Evolutionary conservation across 139 green algal genomes (phyloP).

Genomic region (Yamagishiella unicocca): DNA sequence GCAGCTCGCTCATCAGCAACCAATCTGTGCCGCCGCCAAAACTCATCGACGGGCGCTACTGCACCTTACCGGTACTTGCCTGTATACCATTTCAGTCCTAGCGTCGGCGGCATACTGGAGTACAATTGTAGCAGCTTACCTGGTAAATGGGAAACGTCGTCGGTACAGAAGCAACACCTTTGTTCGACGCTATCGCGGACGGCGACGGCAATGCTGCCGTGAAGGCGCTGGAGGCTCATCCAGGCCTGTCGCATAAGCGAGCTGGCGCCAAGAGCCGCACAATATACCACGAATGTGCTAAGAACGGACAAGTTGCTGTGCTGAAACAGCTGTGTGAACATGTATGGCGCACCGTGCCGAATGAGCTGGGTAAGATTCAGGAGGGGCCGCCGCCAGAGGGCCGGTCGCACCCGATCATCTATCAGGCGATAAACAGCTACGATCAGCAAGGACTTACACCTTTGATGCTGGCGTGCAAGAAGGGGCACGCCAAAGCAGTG

Average conservation of each 20-base stretch:
- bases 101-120: too few relatives aligned
- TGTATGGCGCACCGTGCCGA: neutral
- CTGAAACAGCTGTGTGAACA: neutral
- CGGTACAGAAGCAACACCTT: neutral
- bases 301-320: neutral
- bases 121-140: too few relatives aligned
- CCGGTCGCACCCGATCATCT: neutral
- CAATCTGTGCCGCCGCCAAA: too few relatives aligned
- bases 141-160: neutral
- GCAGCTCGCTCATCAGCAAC: too few relatives aligned
- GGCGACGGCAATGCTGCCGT: neutral
- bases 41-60: too few relatives aligned
- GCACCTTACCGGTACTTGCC: too few relatives aligned
- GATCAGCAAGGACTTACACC: constrained; percentile 5
- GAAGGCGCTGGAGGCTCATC: neutral
- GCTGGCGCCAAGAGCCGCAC: neutral
- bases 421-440: neutral
- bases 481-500: neutral
- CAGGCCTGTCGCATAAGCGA: neutral
- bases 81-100: too few relatives aligned
- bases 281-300: constrained; percentile 6
- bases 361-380: neutral
- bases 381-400: neutral
- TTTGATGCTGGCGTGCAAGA: constrained; percentile 27
- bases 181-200: constrained; percentile 13